Base-by-base conservation (phyloP, 495 filamentous ascomycete species). In the Platismatia glauca region DNA sequence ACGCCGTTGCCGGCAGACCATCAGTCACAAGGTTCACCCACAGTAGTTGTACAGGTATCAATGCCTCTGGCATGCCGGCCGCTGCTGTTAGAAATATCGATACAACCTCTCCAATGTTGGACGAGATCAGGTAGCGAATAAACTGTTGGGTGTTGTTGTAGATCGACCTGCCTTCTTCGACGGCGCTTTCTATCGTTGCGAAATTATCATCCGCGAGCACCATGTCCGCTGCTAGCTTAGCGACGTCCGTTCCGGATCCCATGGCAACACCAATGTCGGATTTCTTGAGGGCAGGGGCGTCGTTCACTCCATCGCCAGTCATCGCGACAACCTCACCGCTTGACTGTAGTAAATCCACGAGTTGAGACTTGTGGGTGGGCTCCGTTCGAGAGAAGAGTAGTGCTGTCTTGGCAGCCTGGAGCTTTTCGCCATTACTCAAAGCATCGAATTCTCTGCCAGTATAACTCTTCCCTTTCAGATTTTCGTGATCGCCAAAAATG, bases 61-160 rank as follows among this genome's bases (percentile, higher is more conserved):
- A 79, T 67, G 95, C 95, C 76, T 99, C 95, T 43, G 95, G 95
- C 92, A 99, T 96, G 63, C 95, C 95, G 60, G 91, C 77, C 6
- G 95, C 95, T 34, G 95, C 95, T 24, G 95, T 99, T 71, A 99
- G 75, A 83, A 99, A 99, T 74, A 99, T 99, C 22, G 95, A 99
- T 13, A 99, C 95, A 38, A 99, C 95, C 73, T 99, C 95, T 74
- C 95, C 95, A 57, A 99, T 99, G 77, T 99, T 99, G 37, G 92
- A 97, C 12, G 91, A 96, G 74, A 99, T 99, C 57, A 99, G 81
- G 72, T 99, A 99, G 34, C 95, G 89, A 75, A 99, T 99, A 74
- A 99, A 99, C 72, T 99, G 95, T 72, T 99, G 95, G 4, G 95
- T 99, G 81, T 99, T 99, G 85, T 93, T 97, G 81, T 95, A 99